Percentiles rank a stretch among this genome's conserved stretches.
Evolutionary conservation across 2,329 filamentous ascomycete genomes (phyloP).

Genomic region (Alternaria triticimaculans): DNA sequence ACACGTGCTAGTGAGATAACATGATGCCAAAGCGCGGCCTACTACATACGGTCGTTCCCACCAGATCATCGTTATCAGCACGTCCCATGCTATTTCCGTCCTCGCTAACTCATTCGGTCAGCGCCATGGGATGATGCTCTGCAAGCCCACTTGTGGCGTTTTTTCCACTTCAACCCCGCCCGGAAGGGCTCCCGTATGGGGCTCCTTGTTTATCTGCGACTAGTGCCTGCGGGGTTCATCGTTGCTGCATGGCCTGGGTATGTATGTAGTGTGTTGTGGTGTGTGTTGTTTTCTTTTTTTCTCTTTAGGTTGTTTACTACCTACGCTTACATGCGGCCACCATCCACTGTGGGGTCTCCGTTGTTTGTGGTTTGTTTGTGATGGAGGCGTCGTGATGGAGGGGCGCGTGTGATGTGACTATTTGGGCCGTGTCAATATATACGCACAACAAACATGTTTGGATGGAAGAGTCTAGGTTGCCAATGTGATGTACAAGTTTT

Average conservation of each 20-base stretch:
- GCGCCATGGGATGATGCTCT: background rate
- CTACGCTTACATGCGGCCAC: background rate
- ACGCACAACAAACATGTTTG: background rate
- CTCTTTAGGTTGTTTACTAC: background rate
- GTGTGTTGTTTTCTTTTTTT: background rate
- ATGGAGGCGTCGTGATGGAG: background rate
- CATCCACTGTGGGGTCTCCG: background rate
- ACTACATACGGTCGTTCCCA: background rate
- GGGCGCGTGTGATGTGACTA: background rate
- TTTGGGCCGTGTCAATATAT: background rate
- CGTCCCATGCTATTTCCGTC: background rate
- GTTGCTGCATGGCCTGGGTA: background rate
- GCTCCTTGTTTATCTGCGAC: background rate
- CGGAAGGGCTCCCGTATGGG: background rate
- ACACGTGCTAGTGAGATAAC: background rate
- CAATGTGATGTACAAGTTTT: background rate
- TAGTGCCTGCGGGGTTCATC: background rate
- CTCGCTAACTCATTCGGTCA: background rate
- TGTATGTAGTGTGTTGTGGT: background rate
- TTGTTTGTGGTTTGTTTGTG: background rate
- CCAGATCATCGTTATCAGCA: background rate
- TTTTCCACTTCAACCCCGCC: background rate
- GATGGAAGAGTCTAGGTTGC: background rate
- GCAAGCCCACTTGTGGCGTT: background rate
- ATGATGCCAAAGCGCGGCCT: background rate